Conservation (phyloP, 106 monocot species). For the Gastrodia elata region DNA sequence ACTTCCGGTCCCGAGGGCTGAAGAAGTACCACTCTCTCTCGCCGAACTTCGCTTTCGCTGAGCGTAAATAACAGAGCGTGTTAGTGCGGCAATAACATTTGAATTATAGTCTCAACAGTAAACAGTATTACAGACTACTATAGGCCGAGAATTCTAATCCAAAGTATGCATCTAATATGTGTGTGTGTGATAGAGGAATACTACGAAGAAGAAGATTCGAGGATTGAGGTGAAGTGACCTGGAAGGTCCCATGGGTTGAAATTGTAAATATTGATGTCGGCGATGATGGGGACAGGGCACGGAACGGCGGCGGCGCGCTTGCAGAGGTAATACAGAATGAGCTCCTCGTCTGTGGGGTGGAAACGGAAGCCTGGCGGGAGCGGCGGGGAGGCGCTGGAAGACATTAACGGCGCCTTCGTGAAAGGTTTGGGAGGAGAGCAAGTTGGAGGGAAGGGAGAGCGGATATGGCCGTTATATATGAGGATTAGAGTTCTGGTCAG, state of each 20-base stretch:
- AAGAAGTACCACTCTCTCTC: conserved; percentile 35
- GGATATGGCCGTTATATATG: neutral
- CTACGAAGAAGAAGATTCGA: neutral
- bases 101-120: neutral
- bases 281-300: conserved; percentile 24
- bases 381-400: neutral
- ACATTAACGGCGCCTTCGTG: neutral
- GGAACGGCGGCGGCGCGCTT: conserved; percentile 9
- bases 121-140: no score
- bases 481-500: neutral
- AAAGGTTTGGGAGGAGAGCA: neutral
- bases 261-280: conserved; percentile 33
- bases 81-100: neutral
- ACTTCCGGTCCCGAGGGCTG: conserved; percentile 24
- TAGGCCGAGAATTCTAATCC: no score
- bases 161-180: no score
- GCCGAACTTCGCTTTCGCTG: conserved; percentile 23
- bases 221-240: conserved; percentile 4
- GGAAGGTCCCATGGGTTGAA: conserved; percentile 32
- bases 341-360: conserved; percentile 34
- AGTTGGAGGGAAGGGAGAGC: neutral
- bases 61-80: neutral
- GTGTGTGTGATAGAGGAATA: no score
- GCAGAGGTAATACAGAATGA: conserved; percentile 29
- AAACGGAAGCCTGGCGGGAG: conserved; percentile 35